Base-by-base conservation (phyloP, 2,329 filamentous ascomycete genomes). In the Fusarium palustre region DNA sequence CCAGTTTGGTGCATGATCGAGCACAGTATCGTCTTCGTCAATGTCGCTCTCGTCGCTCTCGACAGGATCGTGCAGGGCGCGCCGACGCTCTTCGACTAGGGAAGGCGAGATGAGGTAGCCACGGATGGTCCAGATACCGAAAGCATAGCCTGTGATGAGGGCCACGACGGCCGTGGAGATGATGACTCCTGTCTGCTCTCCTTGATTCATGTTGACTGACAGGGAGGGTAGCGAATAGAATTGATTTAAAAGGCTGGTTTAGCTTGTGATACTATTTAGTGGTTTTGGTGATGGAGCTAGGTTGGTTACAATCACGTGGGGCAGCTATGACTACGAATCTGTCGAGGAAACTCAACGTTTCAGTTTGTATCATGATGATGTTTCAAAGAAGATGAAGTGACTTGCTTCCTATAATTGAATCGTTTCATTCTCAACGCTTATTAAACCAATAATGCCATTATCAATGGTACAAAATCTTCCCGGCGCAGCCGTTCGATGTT, bases 121-220 rank as follows among this genome's bases (percentile, higher is more conserved):
- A 59, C 80, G 85, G 64, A 87, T 86, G 20, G 89, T 85, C 80
- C 94, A 94, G 63, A 97, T 82, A 67, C 92, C 93, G 16, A 97
- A 86, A 38, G 94, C 88, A 81, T 95, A 97, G 74, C 94, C 94
- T 2, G 88, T 87, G 55, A 96, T 78, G 71, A 92, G 89, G 67
- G 91, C 87, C 59, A 95, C 82, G 66, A 97, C 86, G 69, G 90
- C 90, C 20, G 92, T 94, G 56, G 90, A 88, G 67, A 95, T 81
- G 46, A 94, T 83, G 60, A 94, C 84, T 64, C 88, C 86, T 16
- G 84, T 83, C 47, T 83, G 80, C 52, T 82, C 74, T 55, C 78
- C 68, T 36, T 82, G 76, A 69, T 86, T 83, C 47, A 72, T 58
- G 75, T 79, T 78, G 64, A 43, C 22, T 36, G n/a, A 11, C 20